Conservation (phyloP, 2,329 filamentous ascomycete genomes). For the Bipolaris cookei region DNA sequence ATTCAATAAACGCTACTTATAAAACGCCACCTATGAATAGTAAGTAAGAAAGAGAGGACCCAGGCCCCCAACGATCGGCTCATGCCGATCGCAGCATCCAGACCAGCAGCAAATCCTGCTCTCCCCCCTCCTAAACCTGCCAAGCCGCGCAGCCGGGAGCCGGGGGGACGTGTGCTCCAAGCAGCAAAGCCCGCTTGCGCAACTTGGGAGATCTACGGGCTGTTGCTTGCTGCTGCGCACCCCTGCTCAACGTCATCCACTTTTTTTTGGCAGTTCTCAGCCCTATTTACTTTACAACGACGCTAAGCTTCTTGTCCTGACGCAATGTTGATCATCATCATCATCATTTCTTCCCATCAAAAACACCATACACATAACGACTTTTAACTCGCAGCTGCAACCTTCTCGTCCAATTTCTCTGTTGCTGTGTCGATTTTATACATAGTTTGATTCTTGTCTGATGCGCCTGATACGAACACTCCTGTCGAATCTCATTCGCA, state of each 20-base stretch:
- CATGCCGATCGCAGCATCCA: conserved; percentile 9
- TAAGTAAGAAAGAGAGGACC: too few species aligned
- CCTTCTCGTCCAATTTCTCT: too few species aligned
- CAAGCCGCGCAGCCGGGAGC: not conserved
- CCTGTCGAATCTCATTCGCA: conserved; percentile 2
- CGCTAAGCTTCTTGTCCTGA: too few species aligned
- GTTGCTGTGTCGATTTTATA: too few species aligned
- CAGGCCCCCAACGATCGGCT: conserved; percentile 2
- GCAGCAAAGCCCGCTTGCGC: conserved; percentile 1
- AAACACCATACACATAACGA: not conserved
- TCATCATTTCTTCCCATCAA: not conserved
- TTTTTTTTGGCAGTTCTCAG: not conserved
- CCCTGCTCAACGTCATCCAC: conserved; percentile 23
- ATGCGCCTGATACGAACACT: conserved; percentile 13
- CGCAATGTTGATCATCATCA: conserved; percentile 21
- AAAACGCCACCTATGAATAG: too few species aligned
- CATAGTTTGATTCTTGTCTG: not conserved
- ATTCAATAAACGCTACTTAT: too few species aligned
- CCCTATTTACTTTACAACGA: too few species aligned
- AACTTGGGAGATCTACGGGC: conserved; percentile 6
- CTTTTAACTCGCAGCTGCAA: not conserved
- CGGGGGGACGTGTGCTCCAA: not conserved
- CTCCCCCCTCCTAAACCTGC: not conserved
- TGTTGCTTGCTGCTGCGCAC: conserved; percentile 3
- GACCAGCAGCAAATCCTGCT: not conserved